Evolutionary conservation across 257 asterid species (phyloP).

Genomic region (Przewalskia tangutica): DNA sequence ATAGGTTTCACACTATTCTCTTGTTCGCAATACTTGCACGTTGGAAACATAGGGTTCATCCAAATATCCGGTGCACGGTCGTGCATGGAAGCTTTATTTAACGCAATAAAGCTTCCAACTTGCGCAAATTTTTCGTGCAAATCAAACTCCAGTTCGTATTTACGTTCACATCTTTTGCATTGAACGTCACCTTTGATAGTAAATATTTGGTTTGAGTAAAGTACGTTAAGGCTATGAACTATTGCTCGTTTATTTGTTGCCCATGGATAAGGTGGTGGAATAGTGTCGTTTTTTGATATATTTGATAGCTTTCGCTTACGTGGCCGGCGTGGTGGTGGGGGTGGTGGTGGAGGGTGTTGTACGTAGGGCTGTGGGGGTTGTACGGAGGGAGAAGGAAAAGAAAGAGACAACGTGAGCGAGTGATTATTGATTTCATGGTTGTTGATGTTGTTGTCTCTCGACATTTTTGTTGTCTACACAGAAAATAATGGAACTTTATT

Average conservation of each 20-base stretch:
- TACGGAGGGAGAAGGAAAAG: background rate
- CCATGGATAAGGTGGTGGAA: conserved; percentile 45
- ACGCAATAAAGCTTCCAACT: conserved; percentile 15
- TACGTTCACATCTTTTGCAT: conserved; percentile 55
- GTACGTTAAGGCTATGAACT: conserved; percentile 22
- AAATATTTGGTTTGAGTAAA: conserved; percentile 15
- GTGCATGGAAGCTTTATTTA: conserved; percentile 21
- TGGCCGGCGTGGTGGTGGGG: background rate
- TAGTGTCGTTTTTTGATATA: conserved; percentile 7
- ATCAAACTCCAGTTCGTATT: conserved; percentile 27
- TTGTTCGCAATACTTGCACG: conserved; percentile 34
- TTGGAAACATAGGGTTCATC: conserved; percentile 38
- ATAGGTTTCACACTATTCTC: conserved; percentile 43
- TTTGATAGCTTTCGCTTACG: conserved; percentile 21
- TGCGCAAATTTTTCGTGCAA: conserved; percentile 24
- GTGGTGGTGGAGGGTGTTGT: background rate
- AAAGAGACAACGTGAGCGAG: conserved; percentile 3
- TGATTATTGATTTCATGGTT: background rate
- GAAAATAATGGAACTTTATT: background rate
- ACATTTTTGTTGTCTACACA: background rate
- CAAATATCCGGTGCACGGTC: conserved; percentile 59
- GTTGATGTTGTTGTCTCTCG: conserved; percentile 4
- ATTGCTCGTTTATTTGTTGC: conserved; percentile 44
- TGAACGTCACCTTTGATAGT: conserved; percentile 46
- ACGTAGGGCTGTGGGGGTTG: background rate